phyloP scores from a whole-genome alignment of 345 rosid genomes.

The Eucalyptus camaldulensis region DNA sequence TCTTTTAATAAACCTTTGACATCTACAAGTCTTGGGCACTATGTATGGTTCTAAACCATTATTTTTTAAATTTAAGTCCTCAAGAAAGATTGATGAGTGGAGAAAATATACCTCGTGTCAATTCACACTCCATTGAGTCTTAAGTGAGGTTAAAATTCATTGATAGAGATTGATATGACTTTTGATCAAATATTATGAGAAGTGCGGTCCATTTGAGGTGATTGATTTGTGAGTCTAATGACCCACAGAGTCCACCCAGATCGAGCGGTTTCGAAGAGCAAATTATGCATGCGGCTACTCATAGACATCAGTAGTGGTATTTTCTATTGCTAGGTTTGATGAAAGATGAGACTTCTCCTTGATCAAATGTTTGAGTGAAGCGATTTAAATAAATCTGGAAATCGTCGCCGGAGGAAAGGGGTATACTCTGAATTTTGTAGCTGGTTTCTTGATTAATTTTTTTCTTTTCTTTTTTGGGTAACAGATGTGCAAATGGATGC shows the following conservation, averaged over 20 bases:
- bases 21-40: neutral
- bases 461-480: neutral
- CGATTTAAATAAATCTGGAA: neutral
- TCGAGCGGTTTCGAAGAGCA: neutral
- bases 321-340: neutral
- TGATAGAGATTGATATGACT: neutral
- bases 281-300: neutral
- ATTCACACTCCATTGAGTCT: neutral
- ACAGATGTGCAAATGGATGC: neutral
- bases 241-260: rapidly evolving
- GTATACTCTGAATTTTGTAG: neutral
- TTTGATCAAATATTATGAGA: neutral
- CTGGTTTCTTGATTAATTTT: neutral
- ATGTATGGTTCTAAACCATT: neutral
- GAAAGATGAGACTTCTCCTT: neutral
- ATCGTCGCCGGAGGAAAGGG: neutral
- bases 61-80: neutral
- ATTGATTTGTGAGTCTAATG: neutral
- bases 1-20: neutral
- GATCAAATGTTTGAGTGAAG: neutral
- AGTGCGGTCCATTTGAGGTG: neutral
- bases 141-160: neutral
- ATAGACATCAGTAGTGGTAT: neutral
- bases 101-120: neutral
- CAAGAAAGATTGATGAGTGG: neutral